Percentiles rank a stretch among this genome's conserved stretches.
These are phyloP conservation scores for Calophaca sinica DNA, from an alignment of 306 rosid species.

Conservation along the genomic window DNA sequence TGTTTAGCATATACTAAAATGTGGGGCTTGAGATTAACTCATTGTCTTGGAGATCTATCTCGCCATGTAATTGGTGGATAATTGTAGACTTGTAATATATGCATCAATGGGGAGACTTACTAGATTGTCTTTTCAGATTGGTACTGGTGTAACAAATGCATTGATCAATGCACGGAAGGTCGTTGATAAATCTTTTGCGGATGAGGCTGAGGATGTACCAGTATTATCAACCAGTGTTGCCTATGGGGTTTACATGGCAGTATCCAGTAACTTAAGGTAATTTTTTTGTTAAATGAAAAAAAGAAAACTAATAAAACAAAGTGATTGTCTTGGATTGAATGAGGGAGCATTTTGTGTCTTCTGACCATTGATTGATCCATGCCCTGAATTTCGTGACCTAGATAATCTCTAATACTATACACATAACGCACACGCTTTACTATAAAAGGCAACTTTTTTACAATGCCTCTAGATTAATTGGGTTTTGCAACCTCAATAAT, in stretches of 20 bases:
- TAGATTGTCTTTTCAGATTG: slow-evolving; percentile 60
- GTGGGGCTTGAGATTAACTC: slow-evolving; percentile 8
- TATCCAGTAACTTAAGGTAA: slow-evolving; percentile 94
- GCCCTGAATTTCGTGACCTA: background rate
- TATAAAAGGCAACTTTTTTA: background rate
- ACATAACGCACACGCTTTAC: background rate
- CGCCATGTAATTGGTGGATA: slow-evolving; percentile 9
- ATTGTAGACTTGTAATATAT: background rate
- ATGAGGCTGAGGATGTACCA: slow-evolving; percentile 86
- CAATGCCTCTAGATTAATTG: slow-evolving; percentile 6
- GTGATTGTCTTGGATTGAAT: slow-evolving; percentile 14
- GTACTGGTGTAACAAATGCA: slow-evolving; percentile 87
- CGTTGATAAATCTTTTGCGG: slow-evolving; percentile 76
- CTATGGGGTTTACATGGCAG: slow-evolving; percentile 91
- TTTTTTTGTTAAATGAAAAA: background rate
- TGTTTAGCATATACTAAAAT: slow-evolving; percentile 8
- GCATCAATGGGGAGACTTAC: slow-evolving; percentile 10
- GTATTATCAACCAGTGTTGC: slow-evolving; percentile 80
- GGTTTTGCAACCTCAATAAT: slow-evolving; percentile 7
- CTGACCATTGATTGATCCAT: slow-evolving; percentile 3
- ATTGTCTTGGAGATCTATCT: slow-evolving; percentile 6
- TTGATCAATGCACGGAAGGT: slow-evolving; percentile 76
- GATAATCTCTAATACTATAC: background rate
- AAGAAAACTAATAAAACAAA: background rate
- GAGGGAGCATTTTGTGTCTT: slow-evolving; percentile 12